These are phyloP conservation scores for Alternaria brassicae DNA, from an alignment of 2,329 filamentous ascomycete species.

Conservation along the genomic window DNA sequence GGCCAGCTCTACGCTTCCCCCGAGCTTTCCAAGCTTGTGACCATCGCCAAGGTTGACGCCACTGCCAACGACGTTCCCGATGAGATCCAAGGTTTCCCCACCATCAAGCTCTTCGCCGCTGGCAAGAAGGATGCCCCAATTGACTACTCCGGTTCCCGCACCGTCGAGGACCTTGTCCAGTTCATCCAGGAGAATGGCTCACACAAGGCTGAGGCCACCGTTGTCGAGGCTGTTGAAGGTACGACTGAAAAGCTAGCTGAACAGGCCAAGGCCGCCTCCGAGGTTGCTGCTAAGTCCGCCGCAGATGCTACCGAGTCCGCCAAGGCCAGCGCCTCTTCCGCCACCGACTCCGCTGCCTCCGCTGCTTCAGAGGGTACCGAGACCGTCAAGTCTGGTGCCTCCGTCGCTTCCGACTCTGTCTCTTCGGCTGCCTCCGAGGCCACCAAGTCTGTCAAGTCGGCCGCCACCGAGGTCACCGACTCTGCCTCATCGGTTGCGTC, in stretches of 20 bases:
- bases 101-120: slow-evolving; percentile 97
- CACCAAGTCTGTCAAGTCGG: slow-evolving; percentile 40
- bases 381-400: slow-evolving; percentile 48
- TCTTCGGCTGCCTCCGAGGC: slow-evolving; percentile 27
- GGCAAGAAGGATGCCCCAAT: slow-evolving; percentile 84
- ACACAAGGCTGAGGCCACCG: slow-evolving; percentile 72
- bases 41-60: slow-evolving; percentile 89
- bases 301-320: slow-evolving; percentile 49
- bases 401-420: slow-evolving; percentile 43
- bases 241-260: slow-evolving; percentile 50
- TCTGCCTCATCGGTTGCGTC: slow-evolving; percentile 39
- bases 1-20: slow-evolving; percentile 62
- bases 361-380: slow-evolving; percentile 45
- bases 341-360: slow-evolving; percentile 47
- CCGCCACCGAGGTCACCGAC: slow-evolving; percentile 44
- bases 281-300: slow-evolving; percentile 46
- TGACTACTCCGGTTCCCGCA: slow-evolving; percentile 86
- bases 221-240: slow-evolving; percentile 51
- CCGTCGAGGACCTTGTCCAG: slow-evolving; percentile 86
- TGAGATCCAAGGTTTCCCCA: slow-evolving; percentile 96
- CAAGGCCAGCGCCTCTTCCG: slow-evolving; percentile 52
- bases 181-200: slow-evolving; percentile 97
- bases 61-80: slow-evolving; percentile 96
- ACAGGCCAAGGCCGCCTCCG: slow-evolving; percentile 50
- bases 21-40: slow-evolving; percentile 65